phyloP scores from a whole-genome alignment of 495 filamentous ascomycete species.

The Friedmanniomyces simplex region DNA sequence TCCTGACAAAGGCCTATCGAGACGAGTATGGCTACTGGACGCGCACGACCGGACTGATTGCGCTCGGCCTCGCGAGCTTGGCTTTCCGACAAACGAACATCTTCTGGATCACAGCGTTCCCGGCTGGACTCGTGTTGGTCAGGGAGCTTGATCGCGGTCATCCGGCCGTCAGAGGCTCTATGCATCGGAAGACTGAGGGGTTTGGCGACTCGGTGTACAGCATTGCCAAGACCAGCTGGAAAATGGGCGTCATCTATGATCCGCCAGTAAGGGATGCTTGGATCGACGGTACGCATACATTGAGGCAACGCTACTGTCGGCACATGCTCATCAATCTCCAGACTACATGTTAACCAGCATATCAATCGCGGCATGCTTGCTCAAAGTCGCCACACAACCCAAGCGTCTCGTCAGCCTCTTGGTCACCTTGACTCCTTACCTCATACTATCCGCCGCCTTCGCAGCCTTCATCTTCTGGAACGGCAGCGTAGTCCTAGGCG shows the following conservation, averaged over 20 bases:
- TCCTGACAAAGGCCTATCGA: slow-evolving; percentile 2
- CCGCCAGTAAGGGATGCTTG: slow-evolving; percentile 32
- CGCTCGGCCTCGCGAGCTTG: slow-evolving; percentile 50
- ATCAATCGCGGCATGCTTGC: slow-evolving; percentile 37
- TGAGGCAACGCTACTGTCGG: neutral
- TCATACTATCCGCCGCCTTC: slow-evolving; percentile 59
- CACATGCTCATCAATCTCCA: slow-evolving; percentile 20
- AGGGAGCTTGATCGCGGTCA: slow-evolving; percentile 27
- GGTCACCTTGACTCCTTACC: slow-evolving; percentile 50
- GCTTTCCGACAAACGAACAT: slow-evolving; percentile 89
- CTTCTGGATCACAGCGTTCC: slow-evolving; percentile 84
- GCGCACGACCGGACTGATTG: slow-evolving; percentile 4
- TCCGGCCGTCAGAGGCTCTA: slow-evolving; percentile 3
- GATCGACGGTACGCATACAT: slow-evolving; percentile 36
- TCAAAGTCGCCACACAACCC: slow-evolving; percentile 38
- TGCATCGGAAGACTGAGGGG: slow-evolving; percentile 4
- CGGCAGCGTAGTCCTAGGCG: slow-evolving; percentile 81
- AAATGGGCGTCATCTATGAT: slow-evolving; percentile 46
- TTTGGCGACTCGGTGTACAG: slow-evolving; percentile 14
- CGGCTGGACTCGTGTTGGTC: slow-evolving; percentile 64
- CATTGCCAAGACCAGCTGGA: slow-evolving; percentile 26
- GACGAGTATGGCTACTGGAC: neutral
- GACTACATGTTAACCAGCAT: slow-evolving; percentile 51
- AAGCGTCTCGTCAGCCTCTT: slow-evolving; percentile 41
- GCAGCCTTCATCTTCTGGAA: slow-evolving; percentile 73